Evolutionary conservation across 2,329 filamentous ascomycete genomes (phyloP), one percentile per base, ranked within the genome.

Genomic region (Arthrobotrys megalospora): DNA sequence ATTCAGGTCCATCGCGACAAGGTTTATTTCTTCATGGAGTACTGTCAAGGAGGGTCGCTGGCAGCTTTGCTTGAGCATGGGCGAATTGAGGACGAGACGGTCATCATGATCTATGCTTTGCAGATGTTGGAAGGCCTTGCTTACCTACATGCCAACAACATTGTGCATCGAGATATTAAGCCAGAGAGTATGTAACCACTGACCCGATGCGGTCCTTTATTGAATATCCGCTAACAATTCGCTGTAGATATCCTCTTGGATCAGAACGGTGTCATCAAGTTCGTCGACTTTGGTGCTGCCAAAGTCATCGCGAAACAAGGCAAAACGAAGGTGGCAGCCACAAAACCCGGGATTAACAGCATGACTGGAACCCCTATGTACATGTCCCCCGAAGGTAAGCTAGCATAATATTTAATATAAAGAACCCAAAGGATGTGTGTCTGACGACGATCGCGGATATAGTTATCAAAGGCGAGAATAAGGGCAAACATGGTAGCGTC

Each of bases 11-110:
- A 99, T 85, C 90, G 96, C 80, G 96, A 99, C 87, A 96, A 97
- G 83, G 96, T 99, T n/a, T 99, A 98, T 85, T 97, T 99, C 81
- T 99, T 99, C 84, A 99, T 99, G 96, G 96, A 99, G 85, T 98
- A 97, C 85, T 99, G 96, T 84, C 96, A 94, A 3, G 95, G 96
- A 64, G 96, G 96, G 19, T 98, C 95, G 14, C 87, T 99, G 60
- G 94, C 96, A 48, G 92, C 90, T 63, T 86, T 99, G 65, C 87
- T 99, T 48, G 96, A 99, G 84, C 95, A 99, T 83, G 96, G 96
- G 11, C 92, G 96, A 47, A 97, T 99, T 80, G 96, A 97, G 86
- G 96, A 98, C 83, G 96, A 99, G 84, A 96, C 94, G 70, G 94
- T 98, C 79, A 95, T 97, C 79, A 96, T 96, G 90, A 95, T 98